Evolutionary conservation across 2,329 filamentous ascomycete genomes (phyloP).

Genomic region (Cladosporium austrohemisphaericum): DNA sequence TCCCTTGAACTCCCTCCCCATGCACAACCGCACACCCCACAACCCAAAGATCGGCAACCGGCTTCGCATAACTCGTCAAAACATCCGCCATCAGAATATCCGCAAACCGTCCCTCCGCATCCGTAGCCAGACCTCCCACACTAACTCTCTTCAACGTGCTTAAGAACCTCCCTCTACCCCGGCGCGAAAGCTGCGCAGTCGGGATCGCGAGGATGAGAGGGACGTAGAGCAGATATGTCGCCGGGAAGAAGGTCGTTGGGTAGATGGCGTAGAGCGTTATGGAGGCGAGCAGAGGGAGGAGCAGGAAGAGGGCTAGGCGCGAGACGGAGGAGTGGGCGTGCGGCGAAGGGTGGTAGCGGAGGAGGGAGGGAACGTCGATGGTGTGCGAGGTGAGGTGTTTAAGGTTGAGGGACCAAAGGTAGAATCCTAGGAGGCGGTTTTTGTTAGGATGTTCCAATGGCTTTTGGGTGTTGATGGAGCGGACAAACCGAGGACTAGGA

Average conservation of each 20-base stretch:
- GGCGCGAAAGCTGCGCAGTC: conserved; percentile 62
- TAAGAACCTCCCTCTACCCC: conserved; percentile 72
- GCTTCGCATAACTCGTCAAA: conserved; percentile 89
- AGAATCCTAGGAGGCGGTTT: conserved; percentile 61
- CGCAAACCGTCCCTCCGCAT: conserved; percentile 87
- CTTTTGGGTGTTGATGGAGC: not conserved
- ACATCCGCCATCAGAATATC: conserved; percentile 93
- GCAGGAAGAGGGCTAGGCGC: conserved; percentile 74
- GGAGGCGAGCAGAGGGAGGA: conserved; percentile 65
- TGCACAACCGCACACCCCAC: conserved; percentile 80
- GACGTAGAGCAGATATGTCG: conserved; percentile 78
- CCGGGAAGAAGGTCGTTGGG: conserved; percentile 74
- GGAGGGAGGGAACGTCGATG: conserved; percentile 63
- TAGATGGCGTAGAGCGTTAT: conserved; percentile 79
- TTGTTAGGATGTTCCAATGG: not conserved
- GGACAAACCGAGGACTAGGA: conserved; percentile 73
- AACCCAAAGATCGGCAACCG: conserved; percentile 85
- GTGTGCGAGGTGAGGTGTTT: conserved; percentile 75
- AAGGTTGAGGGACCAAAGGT: conserved; percentile 92
- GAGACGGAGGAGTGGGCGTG: conserved; percentile 71
- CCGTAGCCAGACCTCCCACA: conserved; percentile 80
- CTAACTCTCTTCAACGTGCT: conserved; percentile 71
- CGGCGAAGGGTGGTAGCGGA: conserved; percentile 75
- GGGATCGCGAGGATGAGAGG: conserved; percentile 66
- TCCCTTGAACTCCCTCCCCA: conserved; percentile 65